Evolutionary conservation across 1,139 yeast genomes (phyloP).

Genomic region (Saccharomyces hybrid): DNA sequence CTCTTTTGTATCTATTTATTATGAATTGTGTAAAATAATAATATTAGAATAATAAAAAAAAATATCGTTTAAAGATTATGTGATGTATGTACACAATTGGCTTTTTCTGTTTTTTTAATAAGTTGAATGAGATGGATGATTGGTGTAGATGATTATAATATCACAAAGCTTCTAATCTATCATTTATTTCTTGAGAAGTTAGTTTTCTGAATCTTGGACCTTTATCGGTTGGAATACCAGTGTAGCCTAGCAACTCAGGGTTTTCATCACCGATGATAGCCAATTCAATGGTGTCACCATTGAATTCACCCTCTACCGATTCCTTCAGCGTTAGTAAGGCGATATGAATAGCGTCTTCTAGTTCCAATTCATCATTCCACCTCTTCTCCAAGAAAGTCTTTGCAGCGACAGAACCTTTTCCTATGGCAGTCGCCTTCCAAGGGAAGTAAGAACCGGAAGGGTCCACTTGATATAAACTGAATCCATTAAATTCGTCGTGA

Average conservation of each 20-base stretch:
- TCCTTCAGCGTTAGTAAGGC: conserved; percentile 92
- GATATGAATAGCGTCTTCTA: conserved; percentile 97
- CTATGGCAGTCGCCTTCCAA: conserved; percentile 99
- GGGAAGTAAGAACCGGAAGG: conserved; percentile 98
- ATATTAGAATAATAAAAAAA: conserved; percentile 1
- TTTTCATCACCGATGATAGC: conserved; percentile 81
- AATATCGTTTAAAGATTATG: neutral
- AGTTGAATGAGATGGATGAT: neutral
- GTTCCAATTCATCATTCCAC: conserved; percentile 94
- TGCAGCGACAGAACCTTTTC: conserved; percentile 89
- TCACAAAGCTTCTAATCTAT: conserved; percentile 82
- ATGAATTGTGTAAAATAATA: conserved; percentile 1
- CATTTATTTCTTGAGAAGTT: conserved; percentile 86
- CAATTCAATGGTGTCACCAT: conserved; percentile 92
- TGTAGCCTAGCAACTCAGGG: conserved; percentile 72
- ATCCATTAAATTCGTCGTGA: conserved; percentile 74
- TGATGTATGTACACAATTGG: neutral
- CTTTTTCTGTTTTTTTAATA: neutral
- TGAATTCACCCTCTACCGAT: conserved; percentile 96
- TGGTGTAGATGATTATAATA: neutral
- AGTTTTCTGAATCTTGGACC: conserved; percentile 92
- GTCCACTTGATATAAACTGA: conserved; percentile 90
- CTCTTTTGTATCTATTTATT: conserved; percentile 2
- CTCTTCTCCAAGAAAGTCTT: conserved; percentile 95
- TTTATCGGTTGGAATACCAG: conserved; percentile 62